These are phyloP conservation scores for Lachnellula hyalina DNA, from an alignment of 2,329 filamentous ascomycete species.

Conservation along the genomic window DNA sequence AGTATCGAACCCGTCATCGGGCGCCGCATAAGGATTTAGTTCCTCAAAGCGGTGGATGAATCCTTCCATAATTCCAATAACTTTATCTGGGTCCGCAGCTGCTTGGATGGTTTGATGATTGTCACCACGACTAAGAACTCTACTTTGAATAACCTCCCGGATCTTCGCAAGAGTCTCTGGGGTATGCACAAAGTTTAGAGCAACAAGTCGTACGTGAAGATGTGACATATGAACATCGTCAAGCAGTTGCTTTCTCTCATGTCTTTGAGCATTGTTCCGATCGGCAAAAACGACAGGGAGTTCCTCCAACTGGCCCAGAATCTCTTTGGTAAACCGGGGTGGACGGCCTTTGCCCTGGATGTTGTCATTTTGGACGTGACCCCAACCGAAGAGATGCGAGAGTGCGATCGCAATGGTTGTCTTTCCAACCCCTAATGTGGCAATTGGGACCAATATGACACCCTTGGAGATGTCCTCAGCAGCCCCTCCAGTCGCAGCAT, in stretches of 20 bases:
- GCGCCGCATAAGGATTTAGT: conserved; percentile 57
- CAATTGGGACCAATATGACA: conserved; percentile 81
- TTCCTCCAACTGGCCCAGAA: conserved; percentile 59
- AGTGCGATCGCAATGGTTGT: conserved; percentile 85
- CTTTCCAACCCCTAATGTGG: conserved; percentile 94
- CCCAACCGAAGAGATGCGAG: conserved; percentile 80
- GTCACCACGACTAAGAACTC: conserved; percentile 81
- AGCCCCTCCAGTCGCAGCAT: conserved; percentile 43
- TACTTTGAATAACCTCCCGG: conserved; percentile 65
- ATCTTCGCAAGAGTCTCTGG: conserved; percentile 62
- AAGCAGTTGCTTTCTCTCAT: conserved; percentile 84
- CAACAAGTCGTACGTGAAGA: conserved; percentile 66
- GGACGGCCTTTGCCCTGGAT: conserved; percentile 76
- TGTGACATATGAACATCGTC: conserved; percentile 64
- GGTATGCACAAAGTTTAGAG: conserved; percentile 83
- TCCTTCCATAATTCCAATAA: conserved; percentile 88
- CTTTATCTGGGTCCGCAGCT: conserved; percentile 65
- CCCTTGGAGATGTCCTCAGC: conserved; percentile 56
- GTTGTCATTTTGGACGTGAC: conserved; percentile 95
- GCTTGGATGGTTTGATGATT: conserved; percentile 98
- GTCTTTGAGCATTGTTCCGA: conserved; percentile 85
- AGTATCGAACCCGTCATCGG: conserved; percentile 77
- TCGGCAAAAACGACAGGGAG: conserved; percentile 79
- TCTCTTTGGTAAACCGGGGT: conserved; percentile 67
- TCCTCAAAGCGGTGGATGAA: conserved; percentile 85